Evolutionary conservation across 345 rosid genomes (phyloP), one percentile per base, ranked within the genome.

Genomic region (Combretum micranthum): DNA sequence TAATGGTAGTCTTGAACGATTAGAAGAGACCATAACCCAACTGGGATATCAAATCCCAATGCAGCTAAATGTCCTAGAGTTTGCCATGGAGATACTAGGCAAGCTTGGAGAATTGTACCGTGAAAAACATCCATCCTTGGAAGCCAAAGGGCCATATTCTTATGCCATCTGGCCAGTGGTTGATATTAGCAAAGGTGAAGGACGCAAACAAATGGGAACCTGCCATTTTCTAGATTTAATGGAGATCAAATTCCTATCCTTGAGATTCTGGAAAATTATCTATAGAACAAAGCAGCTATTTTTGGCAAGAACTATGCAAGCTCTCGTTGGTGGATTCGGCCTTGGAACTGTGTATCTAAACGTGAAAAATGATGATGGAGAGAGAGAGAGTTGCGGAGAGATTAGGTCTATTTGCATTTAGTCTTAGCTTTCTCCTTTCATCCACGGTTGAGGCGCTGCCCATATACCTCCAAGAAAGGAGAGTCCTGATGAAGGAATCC

Each of bases 371-470:
- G 81, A 81, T 20, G 87, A 81, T 63, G 83, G 71, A 61, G 97
- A n/a, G n/a, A n/a, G n/a, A n/a, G n/a, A n/a, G 93, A 0, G 70
- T 92, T 0, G 57, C 84, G 0, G 97, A 92, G 61, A 57, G 97
- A 56, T 77, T 92, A 15, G 96, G 97, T 0, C 74, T 88, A 0
- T 88, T 92, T 11, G 98, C 97, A 2, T 92, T 92, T 61, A 84
- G 95, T 53, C 80, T 92, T 20, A 86, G 96, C 67, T 88, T 86
- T 70, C 86, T 92, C 13, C 82, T 92, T 15, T 92, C 96, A 19
- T 86, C 97, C 12, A 88, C 96, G 2, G 95, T 88, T 0, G 98
- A 92, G 74, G 95, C 98, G 12, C 87, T 92, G 42, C 97, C 98
- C 0, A 86, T 88, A 10, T 88, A 75, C 74, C 96, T 88, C 15